These are phyloP conservation scores for Debaryomycetaceae sp. DNA, from an alignment of 1,139 yeast genomes.

Conservation along the genomic window DNA sequence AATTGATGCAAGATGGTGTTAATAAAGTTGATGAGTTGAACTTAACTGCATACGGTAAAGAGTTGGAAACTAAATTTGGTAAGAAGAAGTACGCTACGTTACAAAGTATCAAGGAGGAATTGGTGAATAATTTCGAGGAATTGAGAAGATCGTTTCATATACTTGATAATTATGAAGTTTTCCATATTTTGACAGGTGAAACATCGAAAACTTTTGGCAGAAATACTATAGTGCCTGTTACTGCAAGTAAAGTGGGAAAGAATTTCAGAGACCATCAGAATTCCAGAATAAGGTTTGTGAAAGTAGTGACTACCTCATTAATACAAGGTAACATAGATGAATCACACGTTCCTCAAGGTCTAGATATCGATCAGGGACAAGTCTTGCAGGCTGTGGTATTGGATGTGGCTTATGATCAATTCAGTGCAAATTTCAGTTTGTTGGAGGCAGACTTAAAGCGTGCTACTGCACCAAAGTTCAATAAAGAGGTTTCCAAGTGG, in stretches of 20 bases:
- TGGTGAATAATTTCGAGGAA: conserved; percentile 84
- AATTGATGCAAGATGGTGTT: conserved; percentile 78
- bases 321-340: conserved; percentile 73
- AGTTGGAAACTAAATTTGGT: conserved; percentile 72
- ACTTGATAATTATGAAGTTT: conserved; percentile 70
- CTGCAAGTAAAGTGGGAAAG: conserved; percentile 54
- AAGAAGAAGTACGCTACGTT: conserved; percentile 79
- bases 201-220: conserved; percentile 62
- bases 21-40: conserved; percentile 84
- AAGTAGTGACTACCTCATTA: conserved; percentile 71
- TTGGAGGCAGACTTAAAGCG: conserved; percentile 61
- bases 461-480: conserved; percentile 50
- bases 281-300: conserved; percentile 39
- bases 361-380: conserved; percentile 59
- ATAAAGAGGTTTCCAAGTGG: conserved; percentile 72
- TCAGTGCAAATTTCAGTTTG: conserved; percentile 72
- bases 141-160: conserved; percentile 68
- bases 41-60: conserved; percentile 91
- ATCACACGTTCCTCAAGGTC: conserved; percentile 56
- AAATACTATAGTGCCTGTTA: conserved; percentile 78
- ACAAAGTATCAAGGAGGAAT: conserved; percentile 84
- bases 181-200: conserved; percentile 90
- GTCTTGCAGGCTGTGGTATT: conserved; percentile 82
- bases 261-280: conserved; percentile 34
- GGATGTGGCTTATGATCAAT: conserved; percentile 65